phyloP scores from a whole-genome alignment of 1,284 basidiomycete species.

The Trichosporon sp. region DNA sequence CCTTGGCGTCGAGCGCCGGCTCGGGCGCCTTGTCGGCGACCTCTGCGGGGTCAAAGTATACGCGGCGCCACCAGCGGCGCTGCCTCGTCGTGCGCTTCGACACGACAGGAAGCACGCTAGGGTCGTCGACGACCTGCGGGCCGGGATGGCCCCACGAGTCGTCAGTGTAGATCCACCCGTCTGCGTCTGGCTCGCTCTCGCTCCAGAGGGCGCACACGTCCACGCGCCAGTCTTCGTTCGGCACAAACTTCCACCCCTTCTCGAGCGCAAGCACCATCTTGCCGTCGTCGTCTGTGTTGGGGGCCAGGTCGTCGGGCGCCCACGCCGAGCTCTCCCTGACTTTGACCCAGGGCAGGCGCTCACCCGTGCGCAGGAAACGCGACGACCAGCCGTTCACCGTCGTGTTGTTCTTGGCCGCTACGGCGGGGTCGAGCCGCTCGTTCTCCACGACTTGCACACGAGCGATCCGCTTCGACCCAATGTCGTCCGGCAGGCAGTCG shows the following conservation, averaged over 20 bases:
- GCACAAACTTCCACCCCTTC: slow-evolving; percentile 42
- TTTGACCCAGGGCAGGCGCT: slow-evolving; percentile 43
- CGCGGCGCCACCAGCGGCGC: slow-evolving; percentile 19
- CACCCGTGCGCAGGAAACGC: slow-evolving; percentile 32
- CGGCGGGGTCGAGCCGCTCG: slow-evolving; percentile 41
- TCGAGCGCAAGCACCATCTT: slow-evolving; percentile 36
- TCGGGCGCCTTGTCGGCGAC: neutral
- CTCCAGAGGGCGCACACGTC: slow-evolving; percentile 44
- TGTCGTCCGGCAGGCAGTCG: slow-evolving; percentile 36
- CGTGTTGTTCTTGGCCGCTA: slow-evolving; percentile 19
- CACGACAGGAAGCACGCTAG: neutral
- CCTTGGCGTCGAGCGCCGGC: neutral
- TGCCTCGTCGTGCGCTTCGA: slow-evolving; percentile 14
- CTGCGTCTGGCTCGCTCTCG: slow-evolving; percentile 37
- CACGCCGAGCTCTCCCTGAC: slow-evolving; percentile 17
- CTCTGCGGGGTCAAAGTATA: slow-evolving; percentile 9
- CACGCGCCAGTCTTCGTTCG: slow-evolving; percentile 46
- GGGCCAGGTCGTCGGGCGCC: slow-evolving; percentile 22
- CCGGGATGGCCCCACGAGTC: slow-evolving; percentile 38
- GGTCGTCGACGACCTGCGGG: neutral
- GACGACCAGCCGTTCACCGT: slow-evolving; percentile 25
- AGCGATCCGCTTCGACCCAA: slow-evolving; percentile 28
- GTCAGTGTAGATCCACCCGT: slow-evolving; percentile 46
- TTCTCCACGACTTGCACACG: slow-evolving; percentile 47
- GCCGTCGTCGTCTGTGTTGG: slow-evolving; percentile 18